These are phyloP conservation scores for Zygosaccharomyces pseudobailii DNA, from an alignment of 1,139 yeast species.

Conservation along the genomic window DNA sequence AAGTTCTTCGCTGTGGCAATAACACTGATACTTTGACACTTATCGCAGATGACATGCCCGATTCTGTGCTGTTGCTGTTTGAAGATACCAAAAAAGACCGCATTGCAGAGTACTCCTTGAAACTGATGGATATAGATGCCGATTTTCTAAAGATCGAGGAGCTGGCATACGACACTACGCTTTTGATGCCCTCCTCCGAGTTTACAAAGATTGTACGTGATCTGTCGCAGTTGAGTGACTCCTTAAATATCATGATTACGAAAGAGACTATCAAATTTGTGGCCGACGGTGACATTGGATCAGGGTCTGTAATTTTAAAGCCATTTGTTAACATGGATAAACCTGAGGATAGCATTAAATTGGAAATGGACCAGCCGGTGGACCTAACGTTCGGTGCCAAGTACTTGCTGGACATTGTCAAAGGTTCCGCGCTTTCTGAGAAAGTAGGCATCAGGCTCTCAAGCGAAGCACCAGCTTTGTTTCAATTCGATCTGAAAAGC, in stretches of 20 bases:
- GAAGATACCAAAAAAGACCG: slow-evolving; percentile 90
- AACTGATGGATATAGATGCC: slow-evolving; percentile 94
- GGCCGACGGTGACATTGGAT: slow-evolving; percentile 90
- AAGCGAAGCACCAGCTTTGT: slow-evolving; percentile 88
- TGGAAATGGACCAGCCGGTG: slow-evolving; percentile 82
- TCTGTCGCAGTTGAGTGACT: slow-evolving; percentile 78
- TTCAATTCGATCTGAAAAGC: slow-evolving; percentile 87
- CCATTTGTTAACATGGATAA: slow-evolving; percentile 78
- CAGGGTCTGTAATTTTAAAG: slow-evolving; percentile 81
- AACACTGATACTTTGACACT: slow-evolving; percentile 84
- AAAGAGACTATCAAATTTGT: slow-evolving; percentile 89
- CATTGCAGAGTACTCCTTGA: slow-evolving; percentile 85
- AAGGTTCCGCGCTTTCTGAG: slow-evolving; percentile 75
- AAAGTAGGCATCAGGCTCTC: slow-evolving; percentile 81
- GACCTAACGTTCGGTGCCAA: slow-evolving; percentile 87
- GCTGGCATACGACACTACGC: slow-evolving; percentile 81
- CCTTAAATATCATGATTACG: slow-evolving; percentile 78
- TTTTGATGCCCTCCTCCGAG: slow-evolving; percentile 83
- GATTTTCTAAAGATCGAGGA: slow-evolving; percentile 93
- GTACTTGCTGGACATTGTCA: slow-evolving; percentile 84
- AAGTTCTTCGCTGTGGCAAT: slow-evolving; percentile 87
- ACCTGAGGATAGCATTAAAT: slow-evolving; percentile 68
- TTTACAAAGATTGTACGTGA: slow-evolving; percentile 90
- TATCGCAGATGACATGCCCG: slow-evolving; percentile 90
- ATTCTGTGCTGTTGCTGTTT: slow-evolving; percentile 71